A percentile compares a stretch with the other conserved stretches of the same genome.
phyloP scores from a whole-genome alignment of 2,329 filamentous ascomycete genomes.

The Plenodomus biglobosus region DNA sequence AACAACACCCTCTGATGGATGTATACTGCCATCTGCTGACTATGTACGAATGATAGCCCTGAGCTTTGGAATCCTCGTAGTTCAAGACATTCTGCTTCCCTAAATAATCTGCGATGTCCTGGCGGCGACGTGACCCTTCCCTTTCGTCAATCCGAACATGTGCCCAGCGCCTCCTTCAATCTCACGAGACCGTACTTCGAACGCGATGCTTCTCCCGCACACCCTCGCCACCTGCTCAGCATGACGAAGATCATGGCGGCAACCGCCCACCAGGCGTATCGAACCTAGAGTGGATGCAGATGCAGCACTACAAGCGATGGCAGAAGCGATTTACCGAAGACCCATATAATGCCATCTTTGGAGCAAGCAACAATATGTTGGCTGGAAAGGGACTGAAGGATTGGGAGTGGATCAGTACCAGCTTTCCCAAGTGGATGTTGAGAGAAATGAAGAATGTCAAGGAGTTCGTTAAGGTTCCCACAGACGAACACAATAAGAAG shows the following conservation, averaged over 20 bases:
- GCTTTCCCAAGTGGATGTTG: conserved; percentile 37
- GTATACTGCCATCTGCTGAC: background rate
- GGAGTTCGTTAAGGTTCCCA: conserved; percentile 2
- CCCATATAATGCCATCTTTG: conserved; percentile 49
- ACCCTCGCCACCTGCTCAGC: conserved; percentile 16
- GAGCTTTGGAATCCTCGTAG: background rate
- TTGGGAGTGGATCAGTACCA: conserved; percentile 35
- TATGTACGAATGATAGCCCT: background rate
- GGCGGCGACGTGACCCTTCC: conserved; percentile 36
- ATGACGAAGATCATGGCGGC: conserved; percentile 23
- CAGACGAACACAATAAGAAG: background rate
- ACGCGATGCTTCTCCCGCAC: conserved; percentile 35
- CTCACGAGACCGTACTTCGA: conserved; percentile 27
- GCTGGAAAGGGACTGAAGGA: conserved; percentile 34
- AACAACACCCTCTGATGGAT: background rate
- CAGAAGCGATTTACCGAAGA: conserved; percentile 41
- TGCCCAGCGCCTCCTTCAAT: conserved; percentile 23
- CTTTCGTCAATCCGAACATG: conserved; percentile 28
- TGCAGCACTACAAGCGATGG: conserved; percentile 34
- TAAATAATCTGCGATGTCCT: conserved; percentile 16
- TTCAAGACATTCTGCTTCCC: background rate
- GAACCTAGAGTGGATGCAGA: conserved; percentile 34
- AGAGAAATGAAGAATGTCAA: conserved; percentile 24
- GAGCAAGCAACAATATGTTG: conserved; percentile 42
- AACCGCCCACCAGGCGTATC: conserved; percentile 28